Evolutionary conservation across 2,329 filamentous ascomycete species (phyloP).

Genomic region (Pseudogymnoascus sp.): DNA sequence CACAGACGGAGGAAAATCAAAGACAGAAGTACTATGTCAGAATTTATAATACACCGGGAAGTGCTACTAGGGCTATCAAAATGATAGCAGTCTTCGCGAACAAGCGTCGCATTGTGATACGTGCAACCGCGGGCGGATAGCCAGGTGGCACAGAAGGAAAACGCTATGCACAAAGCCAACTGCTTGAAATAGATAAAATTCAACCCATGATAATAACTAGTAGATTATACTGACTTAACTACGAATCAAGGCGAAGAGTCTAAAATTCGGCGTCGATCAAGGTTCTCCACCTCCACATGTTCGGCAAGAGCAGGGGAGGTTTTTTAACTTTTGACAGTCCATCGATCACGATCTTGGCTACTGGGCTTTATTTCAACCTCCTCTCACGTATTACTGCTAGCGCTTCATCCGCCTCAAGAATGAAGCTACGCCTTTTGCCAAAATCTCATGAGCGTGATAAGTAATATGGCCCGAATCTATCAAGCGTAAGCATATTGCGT

Average conservation of each 20-base stretch:
- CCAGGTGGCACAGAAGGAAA: not conserved
- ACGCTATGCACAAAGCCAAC: not conserved
- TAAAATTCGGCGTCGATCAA: not conserved
- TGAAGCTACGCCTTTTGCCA: conserved; percentile 26
- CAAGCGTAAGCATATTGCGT: not conserved
- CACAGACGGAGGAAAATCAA: not conserved
- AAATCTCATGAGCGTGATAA: conserved; percentile 33
- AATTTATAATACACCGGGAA: not conserved
- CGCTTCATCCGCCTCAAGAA: conserved; percentile 18
- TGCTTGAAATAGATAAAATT: not conserved
- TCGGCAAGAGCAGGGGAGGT: not conserved
- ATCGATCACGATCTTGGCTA: not conserved
- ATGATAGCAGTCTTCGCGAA: not conserved
- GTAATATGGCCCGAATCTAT: conserved; percentile 36
- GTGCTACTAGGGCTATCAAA: not conserved
- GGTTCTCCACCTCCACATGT: not conserved
- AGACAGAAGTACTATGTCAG: not conserved
- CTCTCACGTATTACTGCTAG: not conserved
- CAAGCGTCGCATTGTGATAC: not conserved
- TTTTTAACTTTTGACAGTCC: not conserved
- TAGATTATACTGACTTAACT: not conserved
- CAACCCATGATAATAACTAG: not conserved
- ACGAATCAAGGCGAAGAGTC: not conserved
- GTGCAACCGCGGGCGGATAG: not conserved
- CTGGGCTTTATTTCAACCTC: not conserved